Conservation (phyloP, 164 flowering plant genomes). For the Chloranthus sessilifolius region DNA sequence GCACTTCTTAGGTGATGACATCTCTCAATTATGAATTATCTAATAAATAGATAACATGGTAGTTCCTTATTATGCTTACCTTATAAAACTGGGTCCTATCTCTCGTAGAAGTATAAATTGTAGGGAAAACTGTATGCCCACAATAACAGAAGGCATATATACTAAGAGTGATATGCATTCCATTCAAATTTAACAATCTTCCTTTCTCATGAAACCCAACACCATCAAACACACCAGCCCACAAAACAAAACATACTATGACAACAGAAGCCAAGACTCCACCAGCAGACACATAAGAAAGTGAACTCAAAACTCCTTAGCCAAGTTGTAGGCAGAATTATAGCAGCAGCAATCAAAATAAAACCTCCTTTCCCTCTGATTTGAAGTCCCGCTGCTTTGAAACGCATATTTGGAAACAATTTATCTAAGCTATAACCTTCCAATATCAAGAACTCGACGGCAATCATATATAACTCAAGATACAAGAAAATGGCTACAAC, state of each 20-base stretch:
- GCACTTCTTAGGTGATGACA: too few relatives aligned
- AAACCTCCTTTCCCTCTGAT: conserved; percentile 13
- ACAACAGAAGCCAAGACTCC: not conserved
- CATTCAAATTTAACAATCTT: not conserved
- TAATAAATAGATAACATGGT: too few relatives aligned
- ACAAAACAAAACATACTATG: not conserved
- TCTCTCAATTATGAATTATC: too few relatives aligned
- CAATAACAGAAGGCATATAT: conserved; percentile 1
- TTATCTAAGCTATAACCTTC: conserved; percentile 18
- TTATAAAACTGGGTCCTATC: conserved; percentile 2
- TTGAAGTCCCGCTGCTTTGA: not conserved
- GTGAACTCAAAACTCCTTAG: not conserved
- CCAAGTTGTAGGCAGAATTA: not conserved
- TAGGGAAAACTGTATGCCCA: conserved; percentile 5
- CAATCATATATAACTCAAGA: conserved; percentile 12
- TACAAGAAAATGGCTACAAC: conserved; percentile 4
- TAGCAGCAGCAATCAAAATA: not conserved
- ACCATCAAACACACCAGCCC: conserved; percentile 1
- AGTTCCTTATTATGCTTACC: not conserved
- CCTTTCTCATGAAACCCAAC: conserved; percentile 3
- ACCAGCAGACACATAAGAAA: conserved; percentile 2
- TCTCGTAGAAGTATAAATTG: conserved; percentile 4
- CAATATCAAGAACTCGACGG: conserved; percentile 3
- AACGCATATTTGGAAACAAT: conserved; percentile 10
- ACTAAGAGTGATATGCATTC: not conserved